Evolutionary conservation across 768 basidiomycete species (phyloP).

Genomic region (Naematelia aurantialba): DNA sequence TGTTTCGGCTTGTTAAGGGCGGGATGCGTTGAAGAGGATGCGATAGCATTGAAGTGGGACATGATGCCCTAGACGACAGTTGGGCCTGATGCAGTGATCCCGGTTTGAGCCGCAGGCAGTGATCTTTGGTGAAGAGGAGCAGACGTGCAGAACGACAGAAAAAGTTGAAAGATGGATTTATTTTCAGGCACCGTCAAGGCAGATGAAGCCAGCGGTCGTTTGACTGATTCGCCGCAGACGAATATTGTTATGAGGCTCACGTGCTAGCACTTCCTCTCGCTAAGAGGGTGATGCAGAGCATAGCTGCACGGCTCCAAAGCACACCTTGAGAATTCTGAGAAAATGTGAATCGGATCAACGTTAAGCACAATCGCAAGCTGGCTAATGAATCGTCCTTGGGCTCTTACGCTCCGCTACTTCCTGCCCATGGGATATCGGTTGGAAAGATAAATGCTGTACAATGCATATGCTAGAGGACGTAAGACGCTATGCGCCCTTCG

Average conservation of each 20-base stretch:
- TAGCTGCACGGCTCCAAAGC: no score
- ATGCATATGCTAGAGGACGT: neutral
- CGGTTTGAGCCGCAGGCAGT: no score
- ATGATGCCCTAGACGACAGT: neutral
- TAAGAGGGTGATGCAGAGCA: no score
- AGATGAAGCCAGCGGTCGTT: neutral
- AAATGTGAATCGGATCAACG: no score
- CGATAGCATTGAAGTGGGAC: slow-evolving; percentile 10
- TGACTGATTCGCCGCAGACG: no score
- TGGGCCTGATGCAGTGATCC: neutral
- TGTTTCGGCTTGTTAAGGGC: slow-evolving; percentile 12
- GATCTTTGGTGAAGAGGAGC: neutral
- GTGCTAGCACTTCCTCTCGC: no score
- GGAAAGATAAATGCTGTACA: neutral
- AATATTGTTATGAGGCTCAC: no score
- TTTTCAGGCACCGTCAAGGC: slow-evolving; percentile 17
- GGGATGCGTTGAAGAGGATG: slow-evolving; percentile 11
- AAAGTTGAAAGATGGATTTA: slow-evolving; percentile 10
- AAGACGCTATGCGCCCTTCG: neutral
- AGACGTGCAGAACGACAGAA: neutral
- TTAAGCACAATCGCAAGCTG: no score
- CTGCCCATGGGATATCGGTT: neutral
- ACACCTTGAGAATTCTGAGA: no score
- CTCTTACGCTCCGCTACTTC: no score
- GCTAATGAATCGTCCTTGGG: neutral